Evolutionary conservation across 306 rosid genomes (phyloP).

Genomic region (Myrica gale): DNA sequence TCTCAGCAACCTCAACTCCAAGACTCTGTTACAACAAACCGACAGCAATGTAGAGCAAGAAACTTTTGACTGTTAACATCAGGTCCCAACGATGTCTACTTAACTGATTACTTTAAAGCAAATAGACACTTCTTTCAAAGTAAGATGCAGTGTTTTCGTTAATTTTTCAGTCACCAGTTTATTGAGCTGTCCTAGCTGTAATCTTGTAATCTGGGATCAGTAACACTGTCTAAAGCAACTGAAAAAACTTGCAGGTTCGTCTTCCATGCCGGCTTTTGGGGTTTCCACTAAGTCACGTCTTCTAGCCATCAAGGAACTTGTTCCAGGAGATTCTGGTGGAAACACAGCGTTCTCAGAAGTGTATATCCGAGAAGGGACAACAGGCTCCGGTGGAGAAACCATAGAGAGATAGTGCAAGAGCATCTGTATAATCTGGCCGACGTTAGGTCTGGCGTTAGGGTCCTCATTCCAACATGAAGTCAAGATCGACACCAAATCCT

Average conservation of each 20-base stretch:
- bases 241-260: slow-evolving; percentile 58
- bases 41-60: slow-evolving; percentile 20
- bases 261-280: slow-evolving; percentile 41
- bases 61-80: slow-evolving; percentile 4
- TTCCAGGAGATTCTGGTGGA: slow-evolving; percentile 93
- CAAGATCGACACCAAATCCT: slow-evolving; percentile 64
- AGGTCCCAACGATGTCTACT: slow-evolving; percentile 12
- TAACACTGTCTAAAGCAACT: slow-evolving; percentile 72
- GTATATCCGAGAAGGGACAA: slow-evolving; percentile 45
- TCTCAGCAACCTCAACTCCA: slow-evolving; percentile 83
- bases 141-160: slow-evolving; percentile 28
- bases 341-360: slow-evolving; percentile 66
- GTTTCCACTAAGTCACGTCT: slow-evolving; percentile 54
- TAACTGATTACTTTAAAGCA: slow-evolving; percentile 19
- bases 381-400: slow-evolving; percentile 47
- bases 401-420: slow-evolving; percentile 65
- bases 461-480: slow-evolving; percentile 96
- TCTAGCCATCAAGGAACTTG: slow-evolving; percentile 71
- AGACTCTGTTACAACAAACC: slow-evolving; percentile 28
- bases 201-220: slow-evolving; percentile 36
- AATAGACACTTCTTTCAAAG: slow-evolving; percentile 34
- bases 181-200: slow-evolving; percentile 38
- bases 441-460: slow-evolving; percentile 70
- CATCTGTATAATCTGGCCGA: slow-evolving; percentile 81
- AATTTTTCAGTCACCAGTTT: slow-evolving; percentile 34